These are phyloP conservation scores for Inga oerstediana DNA, from an alignment of 306 rosid genomes.

Conservation along the genomic window DNA sequence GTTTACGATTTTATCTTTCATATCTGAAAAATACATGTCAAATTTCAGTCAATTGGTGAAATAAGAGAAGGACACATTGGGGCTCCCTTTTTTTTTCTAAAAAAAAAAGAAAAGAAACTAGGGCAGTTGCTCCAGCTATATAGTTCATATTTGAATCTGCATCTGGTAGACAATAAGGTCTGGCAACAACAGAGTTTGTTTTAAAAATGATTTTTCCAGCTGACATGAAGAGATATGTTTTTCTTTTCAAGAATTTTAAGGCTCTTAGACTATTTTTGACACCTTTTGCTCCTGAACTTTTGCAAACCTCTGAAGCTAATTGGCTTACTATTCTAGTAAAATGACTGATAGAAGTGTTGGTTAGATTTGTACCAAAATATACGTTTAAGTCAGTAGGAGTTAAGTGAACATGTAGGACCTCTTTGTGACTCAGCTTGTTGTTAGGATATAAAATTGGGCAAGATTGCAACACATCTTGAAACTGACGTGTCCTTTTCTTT, in stretches of 20 bases:
- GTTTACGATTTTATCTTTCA: slow-evolving; percentile 23
- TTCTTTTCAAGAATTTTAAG: not conserved
- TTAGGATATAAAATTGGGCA: not conserved
- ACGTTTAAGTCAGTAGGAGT: not conserved
- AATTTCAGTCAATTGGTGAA: slow-evolving; percentile 9
- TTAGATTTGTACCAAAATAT: not conserved
- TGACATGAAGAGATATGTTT: not conserved
- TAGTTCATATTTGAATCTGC: slow-evolving; percentile 11
- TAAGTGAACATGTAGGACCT: not conserved
- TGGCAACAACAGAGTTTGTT: not conserved
- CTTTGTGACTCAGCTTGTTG: not conserved
- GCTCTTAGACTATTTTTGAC: not conserved
- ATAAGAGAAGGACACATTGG: not conserved
- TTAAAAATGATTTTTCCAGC: slow-evolving; percentile 9
- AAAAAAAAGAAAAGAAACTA: not conserved
- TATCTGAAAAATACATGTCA: slow-evolving; percentile 4
- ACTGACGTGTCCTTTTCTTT: not conserved
- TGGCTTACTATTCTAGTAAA: not conserved
- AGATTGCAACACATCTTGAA: not conserved
- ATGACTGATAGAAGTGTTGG: not conserved
- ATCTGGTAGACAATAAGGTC: slow-evolving; percentile 7
- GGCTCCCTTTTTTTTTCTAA: not conserved
- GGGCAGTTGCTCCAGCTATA: not conserved
- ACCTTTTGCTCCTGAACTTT: not conserved
- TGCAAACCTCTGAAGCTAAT: not conserved